Evolutionary conservation across 2,329 filamentous ascomycete species (phyloP), one percentile per base, ranked within the genome.

Genomic region (Trichophyton simii): DNA sequence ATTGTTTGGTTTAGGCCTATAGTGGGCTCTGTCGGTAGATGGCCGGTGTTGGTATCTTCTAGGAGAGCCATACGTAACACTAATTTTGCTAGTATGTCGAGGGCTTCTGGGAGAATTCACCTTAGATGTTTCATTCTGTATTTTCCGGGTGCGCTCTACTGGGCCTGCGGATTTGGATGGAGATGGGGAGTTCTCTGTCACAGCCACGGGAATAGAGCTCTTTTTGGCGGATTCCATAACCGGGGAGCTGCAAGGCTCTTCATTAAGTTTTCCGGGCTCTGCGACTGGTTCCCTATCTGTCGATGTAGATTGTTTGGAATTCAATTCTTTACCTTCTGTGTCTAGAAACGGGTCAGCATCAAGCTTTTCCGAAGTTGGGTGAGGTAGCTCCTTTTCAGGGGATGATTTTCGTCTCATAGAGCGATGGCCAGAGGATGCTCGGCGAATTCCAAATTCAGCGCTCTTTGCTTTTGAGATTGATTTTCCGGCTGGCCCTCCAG

Each of bases 1-100:
- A 61, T 38, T 44, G n/a, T 61, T 65, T 3, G 61, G 58, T 15
- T 61, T 65, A 9, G 62, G 44, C 18, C 31, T 34, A 55, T 61
- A 42, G 15, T 54, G 55, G 18, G 54, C 54, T 28, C 61, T 58
- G 28, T 63, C 64, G 8, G 52, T 20, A 2, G 54, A n/a, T 9
- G 34, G 46, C 8, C 55, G 60, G 41, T 54, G 58, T 7, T 22
- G 38, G n/a, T 42, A 44, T 20, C 44, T 61, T 38, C 60, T 61
- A 31, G 61, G 60, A 11, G 60, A 62, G 22, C 57, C 59, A 46
- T 64, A 25, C 6, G 63, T 54, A 18, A 61, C 22, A 20, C n/a
- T 41, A 28, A 48, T 22, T n/a, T 58, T 50, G 46, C 48, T 15
- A 11, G 5, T 38, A 22, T 46, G 42, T 28, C 54, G 55, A 4